Base-by-base conservation (phyloP, 805 yeast species). In the Ogataea paraovalis region DNA sequence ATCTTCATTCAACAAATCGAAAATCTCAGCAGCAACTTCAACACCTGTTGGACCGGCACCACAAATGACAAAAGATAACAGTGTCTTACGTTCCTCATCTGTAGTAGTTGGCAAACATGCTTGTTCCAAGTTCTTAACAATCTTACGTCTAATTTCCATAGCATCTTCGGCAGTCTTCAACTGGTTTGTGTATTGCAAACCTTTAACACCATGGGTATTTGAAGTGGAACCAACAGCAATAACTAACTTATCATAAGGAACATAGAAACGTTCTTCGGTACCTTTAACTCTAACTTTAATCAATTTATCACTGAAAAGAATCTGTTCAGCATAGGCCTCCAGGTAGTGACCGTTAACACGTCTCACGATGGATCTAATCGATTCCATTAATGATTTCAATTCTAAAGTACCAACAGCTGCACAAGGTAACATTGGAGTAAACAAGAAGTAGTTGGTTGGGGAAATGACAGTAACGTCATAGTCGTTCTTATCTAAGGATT, bases 21-120 rank as follows among this genome's bases (percentile, higher is more conserved):
- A 81, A 25, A 83, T 76, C 64, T 83, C 89, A 28, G 88, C 86
- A 27, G 89, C 88, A 56, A 82, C 75, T 60, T 82, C 88, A 32
- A 80, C 85, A 56, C 88, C 88, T 1, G 88, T 82, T 46, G 88
- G 87, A 39, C 88, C 88, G 50, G 87, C 88, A 51, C 88, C 88
- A 62, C 87, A 82, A 30, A 82, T 76, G 13, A 82, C 86, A 62
- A 82, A 82, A 44, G 82, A 76, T 41, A 83, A 69, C 50, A 83
- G 62, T 48, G 73, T 74, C 57, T 78, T 79, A 53, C 87, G 76
- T 58, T 82, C 86, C 40, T 74, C 83, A 52, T 79, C 83, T 1
- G 81, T 51, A 0, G 85, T 80, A 0, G 86, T 77, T 45, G 87
- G 87, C 53, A 83, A 66, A 53, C 85, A 76, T 2, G 89, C 87